phyloP scores from a whole-genome alignment of 2,329 filamentous ascomycete species.

The Penicillium sp. region DNA sequence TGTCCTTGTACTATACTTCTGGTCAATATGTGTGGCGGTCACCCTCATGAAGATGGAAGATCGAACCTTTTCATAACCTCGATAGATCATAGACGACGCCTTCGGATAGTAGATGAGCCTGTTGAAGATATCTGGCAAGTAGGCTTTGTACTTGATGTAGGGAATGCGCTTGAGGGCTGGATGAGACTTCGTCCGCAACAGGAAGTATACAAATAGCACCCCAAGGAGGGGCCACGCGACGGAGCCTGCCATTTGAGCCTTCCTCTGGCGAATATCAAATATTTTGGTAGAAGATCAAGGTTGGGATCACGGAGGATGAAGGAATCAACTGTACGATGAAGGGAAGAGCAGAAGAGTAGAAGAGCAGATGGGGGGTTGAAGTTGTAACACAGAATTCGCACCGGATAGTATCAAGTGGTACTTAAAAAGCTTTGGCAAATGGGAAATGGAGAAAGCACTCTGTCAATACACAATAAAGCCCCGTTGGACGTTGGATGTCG shows the following conservation, averaged over 20 bases:
- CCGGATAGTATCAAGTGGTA: slow-evolving; percentile 17
- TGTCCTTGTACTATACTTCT: slow-evolving; percentile 24
- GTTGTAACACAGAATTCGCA: slow-evolving; percentile 13
- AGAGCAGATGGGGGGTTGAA: neutral
- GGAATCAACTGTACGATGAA: slow-evolving; percentile 1
- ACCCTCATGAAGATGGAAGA: neutral
- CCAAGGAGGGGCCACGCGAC: slow-evolving; percentile 11
- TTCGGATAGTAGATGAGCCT: slow-evolving; percentile 24
- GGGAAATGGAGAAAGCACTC: neutral
- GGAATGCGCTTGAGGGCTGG: slow-evolving; percentile 20
- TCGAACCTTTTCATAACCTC: slow-evolving; percentile 26
- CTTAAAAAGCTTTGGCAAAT: neutral
- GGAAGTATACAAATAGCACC: slow-evolving; percentile 5
- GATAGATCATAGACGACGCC: slow-evolving; percentile 21
- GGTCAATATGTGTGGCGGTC: neutral
- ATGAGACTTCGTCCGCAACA: slow-evolving; percentile 7
- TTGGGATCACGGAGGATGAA: slow-evolving; percentile 1
- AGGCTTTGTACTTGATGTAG: slow-evolving; percentile 18
- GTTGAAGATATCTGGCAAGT: slow-evolving; percentile 25
- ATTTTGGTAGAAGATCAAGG: neutral
- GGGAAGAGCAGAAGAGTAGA: neutral
- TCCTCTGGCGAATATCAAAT: neutral
- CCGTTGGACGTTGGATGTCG: neutral
- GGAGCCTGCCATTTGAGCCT: slow-evolving; percentile 4
- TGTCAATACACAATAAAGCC: neutral